Percentiles rank a stretch among this genome's conserved stretches.
Conservation (phyloP, 345 rosid species). For the Eucalyptus shirleyi region DNA sequence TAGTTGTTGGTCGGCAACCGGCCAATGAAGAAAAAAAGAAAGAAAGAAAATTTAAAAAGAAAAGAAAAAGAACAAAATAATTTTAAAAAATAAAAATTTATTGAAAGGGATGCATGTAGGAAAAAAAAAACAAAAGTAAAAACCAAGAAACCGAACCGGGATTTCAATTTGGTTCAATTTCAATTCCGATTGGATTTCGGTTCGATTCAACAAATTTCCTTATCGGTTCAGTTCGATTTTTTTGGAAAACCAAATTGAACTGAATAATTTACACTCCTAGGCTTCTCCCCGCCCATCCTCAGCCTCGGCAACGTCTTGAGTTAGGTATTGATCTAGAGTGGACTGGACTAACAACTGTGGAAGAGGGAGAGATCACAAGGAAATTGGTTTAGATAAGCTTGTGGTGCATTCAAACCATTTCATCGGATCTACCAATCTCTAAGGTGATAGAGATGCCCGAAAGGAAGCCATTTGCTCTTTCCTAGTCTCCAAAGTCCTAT, state of each 20-base stretch:
- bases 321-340: not conserved
- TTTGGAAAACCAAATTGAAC: no score
- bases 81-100: no score
- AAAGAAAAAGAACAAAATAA: no score
- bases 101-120: no score
- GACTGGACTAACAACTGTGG: not conserved
- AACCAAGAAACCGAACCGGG: no score
- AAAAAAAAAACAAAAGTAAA: no score
- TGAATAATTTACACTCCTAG: no score
- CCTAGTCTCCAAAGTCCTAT: not conserved
- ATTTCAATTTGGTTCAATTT: fast-evolving
- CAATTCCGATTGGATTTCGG: fast-evolving
- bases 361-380: not conserved
- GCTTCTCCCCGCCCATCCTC: not conserved
- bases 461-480: not conserved
- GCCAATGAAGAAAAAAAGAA: no score
- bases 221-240: no score
- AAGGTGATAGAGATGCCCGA: not conserved
- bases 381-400: not conserved
- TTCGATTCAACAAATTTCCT: fast-evolving
- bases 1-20: no score
- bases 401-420: conserved; percentile 6
- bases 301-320: not conserved
- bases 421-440: not conserved
- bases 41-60: no score